These are phyloP conservation scores for Magnolia officinalis DNA, from an alignment of 164 flowering plant species.

Conservation along the genomic window DNA sequence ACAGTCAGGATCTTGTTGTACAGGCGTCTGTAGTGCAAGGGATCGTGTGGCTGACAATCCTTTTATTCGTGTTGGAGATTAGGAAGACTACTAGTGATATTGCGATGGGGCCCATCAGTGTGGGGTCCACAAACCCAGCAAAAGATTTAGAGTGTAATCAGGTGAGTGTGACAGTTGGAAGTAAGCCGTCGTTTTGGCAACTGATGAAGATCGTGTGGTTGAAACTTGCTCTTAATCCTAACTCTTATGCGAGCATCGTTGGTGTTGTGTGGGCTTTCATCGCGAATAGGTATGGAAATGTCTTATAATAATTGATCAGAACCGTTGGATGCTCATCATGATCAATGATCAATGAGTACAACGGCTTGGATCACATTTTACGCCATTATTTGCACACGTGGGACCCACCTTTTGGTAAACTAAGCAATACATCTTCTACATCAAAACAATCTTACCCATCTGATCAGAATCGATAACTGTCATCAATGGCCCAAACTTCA, in stretches of 20 bases:
- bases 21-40: constrained; percentile 58
- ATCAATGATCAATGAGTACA: too few relatives aligned
- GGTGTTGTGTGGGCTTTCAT: constrained; percentile 66
- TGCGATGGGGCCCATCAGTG: background rate
- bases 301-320: too few relatives aligned
- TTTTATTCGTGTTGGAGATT: constrained; percentile 55
- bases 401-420: too few relatives aligned
- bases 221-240: constrained; percentile 61
- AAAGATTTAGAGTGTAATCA: constrained; percentile 33
- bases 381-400: too few relatives aligned
- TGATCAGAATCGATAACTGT: too few relatives aligned
- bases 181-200: constrained; percentile 34
- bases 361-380: too few relatives aligned
- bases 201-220: constrained; percentile 55
- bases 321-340: too few relatives aligned
- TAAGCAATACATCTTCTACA: too few relatives aligned
- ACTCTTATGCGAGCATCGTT: constrained; percentile 50
- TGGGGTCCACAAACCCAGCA: background rate
- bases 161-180: background rate
- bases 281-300: constrained; percentile 44
- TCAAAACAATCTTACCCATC: too few relatives aligned
- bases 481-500: too few relatives aligned
- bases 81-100: constrained; percentile 27
- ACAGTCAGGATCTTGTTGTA: constrained; percentile 56
- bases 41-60: constrained; percentile 54